phyloP scores from a whole-genome alignment of 2,329 filamentous ascomycete genomes.

The Mariannaea sp. region DNA sequence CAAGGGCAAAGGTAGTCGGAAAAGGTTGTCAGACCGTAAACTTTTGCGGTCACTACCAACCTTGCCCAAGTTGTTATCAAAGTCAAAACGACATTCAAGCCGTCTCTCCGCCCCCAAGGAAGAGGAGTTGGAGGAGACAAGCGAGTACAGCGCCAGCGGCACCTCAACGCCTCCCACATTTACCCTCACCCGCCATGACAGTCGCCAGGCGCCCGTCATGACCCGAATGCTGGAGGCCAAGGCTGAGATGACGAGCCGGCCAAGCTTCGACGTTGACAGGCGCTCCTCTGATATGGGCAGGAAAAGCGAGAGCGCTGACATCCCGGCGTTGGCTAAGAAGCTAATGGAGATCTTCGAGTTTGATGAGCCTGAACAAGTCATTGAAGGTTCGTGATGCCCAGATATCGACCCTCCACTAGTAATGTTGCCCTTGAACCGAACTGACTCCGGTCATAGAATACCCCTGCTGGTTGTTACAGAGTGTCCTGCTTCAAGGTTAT shows the following conservation, averaged over 20 bases:
- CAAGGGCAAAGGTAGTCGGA: conserved; percentile 48
- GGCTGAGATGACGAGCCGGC: conserved; percentile 64
- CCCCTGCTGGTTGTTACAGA: conserved; percentile 91
- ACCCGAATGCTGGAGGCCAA: conserved; percentile 77
- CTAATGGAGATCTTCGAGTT: conserved; percentile 88
- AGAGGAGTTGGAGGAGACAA: conserved; percentile 41
- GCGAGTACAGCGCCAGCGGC: conserved; percentile 34
- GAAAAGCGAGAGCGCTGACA: conserved; percentile 44
- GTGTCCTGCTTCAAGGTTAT: conserved; percentile 88
- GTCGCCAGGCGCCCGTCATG: conserved; percentile 71
- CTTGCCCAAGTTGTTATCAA: conserved; percentile 54
- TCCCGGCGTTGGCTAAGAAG: conserved; percentile 68
- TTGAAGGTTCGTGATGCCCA: conserved; percentile 63
- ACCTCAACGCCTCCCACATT: conserved; percentile 34
- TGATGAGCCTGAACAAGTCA: conserved; percentile 78
- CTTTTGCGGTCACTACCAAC: conserved; percentile 69
- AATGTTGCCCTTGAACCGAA: conserved; percentile 12
- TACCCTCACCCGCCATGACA: conserved; percentile 33
- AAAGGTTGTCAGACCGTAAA: conserved; percentile 67
- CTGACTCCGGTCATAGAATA: conserved; percentile 65
- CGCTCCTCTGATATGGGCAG: conserved; percentile 47
- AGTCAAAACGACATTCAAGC: conserved; percentile 50
- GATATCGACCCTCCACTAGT: background rate
- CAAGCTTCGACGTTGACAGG: conserved; percentile 61
- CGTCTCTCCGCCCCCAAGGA: conserved; percentile 45